These are phyloP conservation scores for Trichophyton benhamiae DNA, from an alignment of 2,329 filamentous ascomycete species.

Conservation along the genomic window DNA sequence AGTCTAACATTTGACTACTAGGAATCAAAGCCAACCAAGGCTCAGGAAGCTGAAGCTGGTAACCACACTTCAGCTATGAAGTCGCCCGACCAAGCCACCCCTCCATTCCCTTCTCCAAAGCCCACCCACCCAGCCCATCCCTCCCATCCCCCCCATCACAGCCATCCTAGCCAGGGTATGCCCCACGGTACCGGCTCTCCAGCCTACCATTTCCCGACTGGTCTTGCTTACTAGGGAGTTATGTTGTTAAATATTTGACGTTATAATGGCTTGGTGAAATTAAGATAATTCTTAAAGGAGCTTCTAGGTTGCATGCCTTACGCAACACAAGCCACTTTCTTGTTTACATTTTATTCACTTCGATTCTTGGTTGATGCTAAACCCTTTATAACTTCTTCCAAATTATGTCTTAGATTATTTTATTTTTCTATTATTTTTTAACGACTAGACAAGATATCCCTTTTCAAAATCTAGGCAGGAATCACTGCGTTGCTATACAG, in stretches of 20 bases:
- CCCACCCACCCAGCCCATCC: neutral
- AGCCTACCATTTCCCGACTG: neutral
- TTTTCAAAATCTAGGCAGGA: neutral
- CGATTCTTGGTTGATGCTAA: neutral
- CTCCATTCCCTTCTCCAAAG: neutral
- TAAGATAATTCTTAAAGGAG: neutral
- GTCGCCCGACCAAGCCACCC: neutral
- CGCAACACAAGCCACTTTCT: neutral
- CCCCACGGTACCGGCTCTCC: neutral
- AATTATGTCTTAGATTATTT: neutral
- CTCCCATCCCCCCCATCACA: neutral
- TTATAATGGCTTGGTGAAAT: neutral
- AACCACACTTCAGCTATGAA: neutral
- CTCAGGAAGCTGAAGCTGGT: neutral
- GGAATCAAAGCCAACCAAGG: neutral
- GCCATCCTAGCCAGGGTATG: neutral
- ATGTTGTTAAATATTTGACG: neutral
- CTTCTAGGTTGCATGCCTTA: neutral
- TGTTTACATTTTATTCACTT: neutral
- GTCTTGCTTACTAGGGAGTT: neutral
- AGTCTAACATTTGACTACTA: neutral
- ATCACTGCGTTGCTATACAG: slow-evolving; percentile 14
- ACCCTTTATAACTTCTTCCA: neutral
- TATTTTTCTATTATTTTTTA: neutral
- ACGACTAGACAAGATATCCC: neutral